A percentile compares a stretch with the other conserved stretches of the same genome.
These are phyloP conservation scores for Cyberlindnera saturnus DNA, from an alignment of 805 yeast species.

Conservation along the genomic window DNA sequence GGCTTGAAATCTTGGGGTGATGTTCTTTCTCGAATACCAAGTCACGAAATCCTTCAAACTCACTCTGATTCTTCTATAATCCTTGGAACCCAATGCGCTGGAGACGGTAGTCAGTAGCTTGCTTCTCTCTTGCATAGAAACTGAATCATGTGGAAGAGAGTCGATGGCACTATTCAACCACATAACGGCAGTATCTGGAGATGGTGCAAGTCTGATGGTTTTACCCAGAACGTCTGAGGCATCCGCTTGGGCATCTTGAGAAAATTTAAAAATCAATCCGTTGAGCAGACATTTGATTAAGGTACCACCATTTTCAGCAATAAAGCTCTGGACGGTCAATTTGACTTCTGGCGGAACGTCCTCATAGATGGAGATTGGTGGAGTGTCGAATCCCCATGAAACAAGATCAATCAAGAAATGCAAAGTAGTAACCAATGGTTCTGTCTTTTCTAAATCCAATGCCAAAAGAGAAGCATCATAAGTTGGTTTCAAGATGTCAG, in stretches of 20 bases:
- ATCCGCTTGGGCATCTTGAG: constrained; percentile 63
- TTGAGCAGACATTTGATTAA: constrained; percentile 47
- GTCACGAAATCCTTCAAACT: constrained; percentile 70
- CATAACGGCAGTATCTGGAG: constrained; percentile 31
- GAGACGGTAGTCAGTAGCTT: constrained; percentile 53
- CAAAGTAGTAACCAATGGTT: constrained; percentile 62
- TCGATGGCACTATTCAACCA: constrained; percentile 60
- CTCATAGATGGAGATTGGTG: constrained; percentile 69
- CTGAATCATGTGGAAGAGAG: constrained; percentile 55
- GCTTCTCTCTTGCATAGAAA: constrained; percentile 60
- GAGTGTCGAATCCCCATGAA: constrained; percentile 76
- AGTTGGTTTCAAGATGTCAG: constrained; percentile 42
- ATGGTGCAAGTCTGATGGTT: constrained; percentile 44
- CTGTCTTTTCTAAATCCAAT: constrained; percentile 56
- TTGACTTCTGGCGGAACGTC: constrained; percentile 52
- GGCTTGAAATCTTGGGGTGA: constrained; percentile 36
- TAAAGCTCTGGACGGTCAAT: constrained; percentile 38
- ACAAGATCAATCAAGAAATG: constrained; percentile 77
- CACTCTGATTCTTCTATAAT: constrained; percentile 66
- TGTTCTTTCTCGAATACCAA: constrained; percentile 78
- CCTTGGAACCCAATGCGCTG: constrained; percentile 59
- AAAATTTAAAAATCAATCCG: constrained; percentile 69
- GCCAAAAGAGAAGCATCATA: constrained; percentile 55
- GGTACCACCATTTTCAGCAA: constrained; percentile 48
- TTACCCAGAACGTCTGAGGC: constrained; percentile 70